These are phyloP conservation scores for Oryza coarctata DNA, from an alignment of 176 grass and related monocot genomes.

Conservation along the genomic window DNA sequence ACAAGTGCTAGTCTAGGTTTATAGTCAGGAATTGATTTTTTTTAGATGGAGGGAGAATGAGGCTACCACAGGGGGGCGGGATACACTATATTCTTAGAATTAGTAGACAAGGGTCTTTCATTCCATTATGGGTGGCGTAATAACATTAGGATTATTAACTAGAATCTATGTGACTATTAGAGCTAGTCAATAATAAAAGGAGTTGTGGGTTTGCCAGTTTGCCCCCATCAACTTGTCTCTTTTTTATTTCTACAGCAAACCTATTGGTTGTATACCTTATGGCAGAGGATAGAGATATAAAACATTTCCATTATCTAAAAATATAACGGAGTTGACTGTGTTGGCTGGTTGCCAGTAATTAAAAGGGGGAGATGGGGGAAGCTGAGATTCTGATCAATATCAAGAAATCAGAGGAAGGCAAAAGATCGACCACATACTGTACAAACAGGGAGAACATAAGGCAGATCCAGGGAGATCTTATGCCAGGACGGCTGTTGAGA, in stretches of 20 bases:
- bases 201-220: not conserved
- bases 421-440: conserved; percentile 3
- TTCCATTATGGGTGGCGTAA: not conserved
- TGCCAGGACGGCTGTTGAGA: conserved; percentile 8
- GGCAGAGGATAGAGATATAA: not conserved
- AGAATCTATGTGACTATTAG: not conserved
- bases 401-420: not conserved
- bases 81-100: not conserved
- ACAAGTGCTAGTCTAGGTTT: too few species aligned
- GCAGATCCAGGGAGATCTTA: conserved; percentile 26
- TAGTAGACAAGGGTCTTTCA: too few species aligned
- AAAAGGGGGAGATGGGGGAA: conserved; percentile 6
- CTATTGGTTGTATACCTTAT: not conserved
- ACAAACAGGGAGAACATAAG: not conserved
- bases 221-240: not conserved
- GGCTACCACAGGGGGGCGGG: not conserved
- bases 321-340: not conserved
- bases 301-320: not conserved
- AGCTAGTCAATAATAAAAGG: not conserved
- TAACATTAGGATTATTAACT: not conserved
- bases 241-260: not conserved
- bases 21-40: too few species aligned
- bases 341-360: conserved; percentile 13
- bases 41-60: too few species aligned
- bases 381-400: conserved; percentile 27